phyloP scores from a whole-genome alignment of 176 grass and related monocot species.

The Oryza punctata region DNA sequence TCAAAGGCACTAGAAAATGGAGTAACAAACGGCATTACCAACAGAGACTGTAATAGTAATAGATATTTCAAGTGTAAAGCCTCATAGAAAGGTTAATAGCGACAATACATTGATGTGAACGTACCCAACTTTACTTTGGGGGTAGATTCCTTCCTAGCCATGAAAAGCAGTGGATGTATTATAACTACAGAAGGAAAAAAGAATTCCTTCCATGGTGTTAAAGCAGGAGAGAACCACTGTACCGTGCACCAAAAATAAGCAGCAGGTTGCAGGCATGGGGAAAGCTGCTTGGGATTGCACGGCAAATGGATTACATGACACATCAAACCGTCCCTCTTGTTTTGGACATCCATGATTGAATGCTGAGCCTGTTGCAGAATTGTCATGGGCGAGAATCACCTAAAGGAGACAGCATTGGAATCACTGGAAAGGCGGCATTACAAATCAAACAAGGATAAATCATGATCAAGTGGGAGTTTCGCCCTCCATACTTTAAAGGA shows the following conservation, averaged over 20 bases:
- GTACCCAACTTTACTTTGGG: slow-evolving; percentile 3
- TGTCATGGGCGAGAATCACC: slow-evolving; percentile 6
- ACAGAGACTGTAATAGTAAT: neutral
- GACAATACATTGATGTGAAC: slow-evolving; percentile 35
- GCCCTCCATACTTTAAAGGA: neutral
- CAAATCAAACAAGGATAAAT: neutral
- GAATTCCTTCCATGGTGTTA: slow-evolving; percentile 17
- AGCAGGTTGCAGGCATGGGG: slow-evolving; percentile 24
- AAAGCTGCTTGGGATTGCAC: slow-evolving; percentile 23
- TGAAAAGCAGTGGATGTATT: slow-evolving; percentile 34
- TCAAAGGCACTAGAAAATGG: slow-evolving; percentile 8
- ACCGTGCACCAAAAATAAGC: slow-evolving; percentile 23
- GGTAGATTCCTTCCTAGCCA: slow-evolving; percentile 15
- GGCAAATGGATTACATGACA: slow-evolving; percentile 5
- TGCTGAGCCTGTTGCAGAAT: slow-evolving; percentile 8
- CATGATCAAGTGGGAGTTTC: neutral
- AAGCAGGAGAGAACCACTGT: neutral
- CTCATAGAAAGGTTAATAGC: slow-evolving; percentile 30
- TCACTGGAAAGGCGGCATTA: neutral
- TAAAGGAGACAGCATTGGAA: slow-evolving; percentile 16
- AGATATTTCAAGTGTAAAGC: slow-evolving; percentile 31
- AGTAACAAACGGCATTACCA: neutral
- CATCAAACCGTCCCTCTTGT: neutral
- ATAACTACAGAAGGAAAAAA: slow-evolving; percentile 13
- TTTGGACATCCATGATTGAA: slow-evolving; percentile 35